phyloP scores from a whole-genome alignment of 2,329 filamentous ascomycete genomes.

The Xylariaceae sp. region DNA sequence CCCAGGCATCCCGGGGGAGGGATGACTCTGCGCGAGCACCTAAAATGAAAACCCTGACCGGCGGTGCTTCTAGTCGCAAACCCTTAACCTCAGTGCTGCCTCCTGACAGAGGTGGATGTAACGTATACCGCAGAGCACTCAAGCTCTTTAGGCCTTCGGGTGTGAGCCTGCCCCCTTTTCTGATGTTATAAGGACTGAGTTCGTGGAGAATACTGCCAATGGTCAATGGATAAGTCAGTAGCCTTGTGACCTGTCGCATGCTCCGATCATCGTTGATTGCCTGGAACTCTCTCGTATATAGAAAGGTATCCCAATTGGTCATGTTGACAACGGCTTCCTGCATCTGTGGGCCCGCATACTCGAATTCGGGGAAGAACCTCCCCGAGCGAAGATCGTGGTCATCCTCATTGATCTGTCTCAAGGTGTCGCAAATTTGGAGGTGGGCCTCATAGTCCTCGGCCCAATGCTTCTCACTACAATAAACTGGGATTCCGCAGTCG shows the following conservation, averaged over 20 bases:
- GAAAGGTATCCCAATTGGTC: conserved; percentile 97
- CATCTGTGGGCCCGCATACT: conserved; percentile 85
- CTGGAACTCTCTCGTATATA: conserved; percentile 89
- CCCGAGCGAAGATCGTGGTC: conserved; percentile 93
- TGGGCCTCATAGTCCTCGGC: conserved; percentile 94
- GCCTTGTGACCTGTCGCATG: conserved; percentile 88
- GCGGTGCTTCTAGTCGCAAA: conserved; percentile 80
- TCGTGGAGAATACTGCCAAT: conserved; percentile 92
- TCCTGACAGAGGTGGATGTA: conserved; percentile 84
- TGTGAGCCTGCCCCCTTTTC: conserved; percentile 74
- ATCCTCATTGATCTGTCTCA: conserved; percentile 95
- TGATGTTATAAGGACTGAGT: conserved; percentile 86
- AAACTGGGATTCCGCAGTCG: conserved; percentile 91
- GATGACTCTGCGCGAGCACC: conserved; percentile 97
- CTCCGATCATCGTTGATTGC: conserved; percentile 89
- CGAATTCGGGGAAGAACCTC: conserved; percentile 89
- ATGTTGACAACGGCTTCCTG: conserved; percentile 94
- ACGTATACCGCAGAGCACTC: conserved; percentile 86
- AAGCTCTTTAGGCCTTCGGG: conserved; percentile 91
- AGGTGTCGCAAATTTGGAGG: conserved; percentile 86
- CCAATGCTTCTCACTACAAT: conserved; percentile 94
- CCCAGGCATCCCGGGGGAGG: conserved; percentile 89
- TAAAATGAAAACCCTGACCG: conserved; percentile 88
- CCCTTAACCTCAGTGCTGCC: conserved; percentile 75
- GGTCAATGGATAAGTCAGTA: conserved; percentile 92